Percentiles rank a stretch among this genome's conserved stretches.
Evolutionary conservation across 2,329 filamentous ascomycete genomes (phyloP).

Genomic region (Cladosporium sp.): DNA sequence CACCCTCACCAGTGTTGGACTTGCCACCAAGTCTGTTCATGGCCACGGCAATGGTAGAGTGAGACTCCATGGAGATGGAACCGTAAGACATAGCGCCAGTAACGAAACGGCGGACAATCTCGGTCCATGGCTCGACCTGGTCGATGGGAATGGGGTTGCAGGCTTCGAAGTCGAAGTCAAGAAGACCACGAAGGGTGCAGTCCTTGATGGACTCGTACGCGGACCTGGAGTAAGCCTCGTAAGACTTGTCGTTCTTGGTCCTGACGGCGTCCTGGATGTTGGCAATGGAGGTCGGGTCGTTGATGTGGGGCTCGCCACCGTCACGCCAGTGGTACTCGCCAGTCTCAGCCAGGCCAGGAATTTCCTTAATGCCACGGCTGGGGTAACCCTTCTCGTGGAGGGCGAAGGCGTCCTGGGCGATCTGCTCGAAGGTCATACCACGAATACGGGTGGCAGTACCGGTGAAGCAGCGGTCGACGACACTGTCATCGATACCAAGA

Average conservation of each 20-base stretch:
- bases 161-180: conserved; percentile 96
- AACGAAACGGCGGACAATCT: conserved; percentile 94
- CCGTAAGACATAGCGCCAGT: conserved; percentile 99
- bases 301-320: conserved; percentile 91
- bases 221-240: conserved; percentile 90
- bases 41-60: conserved; percentile 90
- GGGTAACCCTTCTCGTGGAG: conserved; percentile 95
- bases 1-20: conserved; percentile 96
- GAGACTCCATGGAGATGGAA: conserved; percentile 97
- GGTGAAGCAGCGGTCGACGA: conserved; percentile 92
- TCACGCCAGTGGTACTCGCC: conserved; percentile 99
- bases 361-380: conserved; percentile 71
- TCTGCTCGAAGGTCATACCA: conserved; percentile 89
- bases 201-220: conserved; percentile 97
- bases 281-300: conserved; percentile 91
- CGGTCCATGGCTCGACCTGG: conserved; percentile 96
- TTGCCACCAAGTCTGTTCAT: conserved; percentile 97
- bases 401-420: conserved; percentile 90
- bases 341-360: conserved; percentile 83
- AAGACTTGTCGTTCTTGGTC: conserved; percentile 97
- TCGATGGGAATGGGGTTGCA: conserved; percentile 84
- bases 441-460: conserved; percentile 93
- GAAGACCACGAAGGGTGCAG: conserved; percentile 88
- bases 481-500: conserved; percentile 85
- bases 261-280: conserved; percentile 97